phyloP scores from a whole-genome alignment of 2,329 filamentous ascomycete species.

The Aspergillus sp. region DNA sequence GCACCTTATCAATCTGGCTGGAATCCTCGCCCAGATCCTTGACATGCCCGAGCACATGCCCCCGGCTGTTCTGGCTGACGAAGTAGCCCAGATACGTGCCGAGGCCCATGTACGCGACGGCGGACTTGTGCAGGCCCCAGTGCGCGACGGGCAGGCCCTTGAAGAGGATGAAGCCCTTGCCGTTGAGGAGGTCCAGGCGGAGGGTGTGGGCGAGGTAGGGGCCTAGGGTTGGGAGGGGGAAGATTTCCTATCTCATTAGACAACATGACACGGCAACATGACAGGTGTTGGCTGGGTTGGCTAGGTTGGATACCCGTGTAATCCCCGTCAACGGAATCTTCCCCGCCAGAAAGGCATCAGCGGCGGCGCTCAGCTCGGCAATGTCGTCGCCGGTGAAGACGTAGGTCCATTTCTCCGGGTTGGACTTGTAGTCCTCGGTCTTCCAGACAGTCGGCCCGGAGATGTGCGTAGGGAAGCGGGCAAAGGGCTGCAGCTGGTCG shows the following conservation, averaged over 20 bases:
- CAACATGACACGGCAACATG: too few species aligned
- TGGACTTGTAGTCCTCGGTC: conserved; percentile 52
- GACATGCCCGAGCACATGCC: conserved; percentile 80
- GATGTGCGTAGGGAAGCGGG: conserved; percentile 61
- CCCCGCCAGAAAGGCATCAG: conserved; percentile 59
- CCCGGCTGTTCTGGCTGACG: conserved; percentile 72
- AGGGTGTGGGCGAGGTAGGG: conserved; percentile 46
- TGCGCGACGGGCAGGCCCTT: conserved; percentile 67
- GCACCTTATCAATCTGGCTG: conserved; percentile 71
- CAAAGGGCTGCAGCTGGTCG: conserved; percentile 55
- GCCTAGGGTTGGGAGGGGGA: conserved; percentile 50
- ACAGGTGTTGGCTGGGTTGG: too few species aligned
- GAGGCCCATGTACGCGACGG: conserved; percentile 83
- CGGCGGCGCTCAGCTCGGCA: conserved; percentile 54
- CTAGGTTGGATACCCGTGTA: too few species aligned
- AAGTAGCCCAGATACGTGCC: conserved; percentile 81
- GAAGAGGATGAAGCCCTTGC: conserved; percentile 84
- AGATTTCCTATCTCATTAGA: conserved; percentile 40
- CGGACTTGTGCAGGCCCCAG: conserved; percentile 73
- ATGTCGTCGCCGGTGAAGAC: conserved; percentile 58
- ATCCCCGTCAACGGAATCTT: conserved; percentile 64
- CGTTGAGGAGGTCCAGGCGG: conserved; percentile 61
- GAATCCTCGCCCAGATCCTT: conserved; percentile 80
- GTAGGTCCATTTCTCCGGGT: conserved; percentile 64
- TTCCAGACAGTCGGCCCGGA: conserved; percentile 65